phyloP scores from a whole-genome alignment of 139 green algal species.

The Penium margaritaceum region DNA sequence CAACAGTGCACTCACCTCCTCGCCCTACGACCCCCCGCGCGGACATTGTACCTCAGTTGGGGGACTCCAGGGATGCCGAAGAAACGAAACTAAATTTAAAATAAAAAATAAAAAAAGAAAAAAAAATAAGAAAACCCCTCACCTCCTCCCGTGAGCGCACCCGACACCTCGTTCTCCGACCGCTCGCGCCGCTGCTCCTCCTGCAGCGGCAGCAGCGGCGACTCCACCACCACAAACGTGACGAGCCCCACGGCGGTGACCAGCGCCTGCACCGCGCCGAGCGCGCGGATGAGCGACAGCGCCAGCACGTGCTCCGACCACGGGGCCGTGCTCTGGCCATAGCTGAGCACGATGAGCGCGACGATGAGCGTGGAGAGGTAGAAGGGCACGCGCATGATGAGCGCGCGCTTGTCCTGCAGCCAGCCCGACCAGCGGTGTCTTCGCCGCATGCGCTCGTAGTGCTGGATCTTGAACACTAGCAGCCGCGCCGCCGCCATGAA shows the following conservation, averaged over 20 bases:
- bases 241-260: neutral
- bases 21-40: too few relatives aligned
- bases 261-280: conserved; percentile 2
- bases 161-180: too few relatives aligned
- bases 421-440: neutral
- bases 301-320: conserved; percentile 7
- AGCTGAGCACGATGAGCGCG: conserved; percentile 18
- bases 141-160: too few relatives aligned
- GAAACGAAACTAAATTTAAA: too few relatives aligned
- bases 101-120: too few relatives aligned
- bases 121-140: too few relatives aligned
- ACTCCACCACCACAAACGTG: conserved; percentile 11
- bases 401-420: conserved; percentile 2
- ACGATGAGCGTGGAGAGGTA: conserved; percentile 18
- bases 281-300: neutral
- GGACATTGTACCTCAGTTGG: too few relatives aligned
- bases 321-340: conserved; percentile 10
- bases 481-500: conserved; percentile 13
- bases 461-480: conserved; percentile 16
- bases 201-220: conserved; percentile 10
- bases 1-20: too few relatives aligned
- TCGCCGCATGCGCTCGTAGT: conserved; percentile 20
- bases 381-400: conserved; percentile 20
- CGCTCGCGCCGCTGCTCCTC: neutral
- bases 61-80: too few relatives aligned